Evolutionary conservation across 768 basidiomycete species (phyloP), one percentile per base, ranked within the genome.

Genomic region (Termitomyces eurrhizus): DNA sequence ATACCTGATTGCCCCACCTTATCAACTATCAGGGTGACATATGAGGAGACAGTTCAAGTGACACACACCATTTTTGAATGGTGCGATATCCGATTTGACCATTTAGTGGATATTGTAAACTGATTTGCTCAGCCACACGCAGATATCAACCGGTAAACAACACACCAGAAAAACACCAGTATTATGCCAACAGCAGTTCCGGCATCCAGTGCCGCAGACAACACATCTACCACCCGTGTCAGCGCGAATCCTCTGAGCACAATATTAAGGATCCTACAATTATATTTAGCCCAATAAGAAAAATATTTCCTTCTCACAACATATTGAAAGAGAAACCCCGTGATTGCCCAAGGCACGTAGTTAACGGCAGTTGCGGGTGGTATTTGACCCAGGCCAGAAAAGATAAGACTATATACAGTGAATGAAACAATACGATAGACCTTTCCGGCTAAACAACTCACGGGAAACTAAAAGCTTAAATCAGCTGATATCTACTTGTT

Each of bases 341-440:
- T 77, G 55, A 85, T 74, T 69, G 87, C 83, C 88, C 89, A 93
- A 2, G 88, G 86, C 3, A 93, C 80, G 68, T 88, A 95, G 71
- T 96, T 95, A 66, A 93, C 80, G 3, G 92, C 89, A 0, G 86
- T 90, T 13, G 92, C 92, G 9, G 92, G 92, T 0, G 93, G 93
- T 51, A 95, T 90, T 56, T 75, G 74, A 24, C 76, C 73, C 4
- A 87, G 81, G 3, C 90, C 92, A 32, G 82, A 81, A 67, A 92
- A 88, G 66, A 92, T 80, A 53, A 91, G 84, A 56, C 82, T 84
- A 21, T 21, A 21, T 21, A 44, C 9, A 49, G 21, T 37, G 41
- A 7, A 12, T 12, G 18, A 21, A n/a, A 33, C 18, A 51, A 51
- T 21, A 51, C 33, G 32, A 32, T n/a, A 50, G 32, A 3, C 49